Evolutionary conservation across 2,329 filamentous ascomycete species (phyloP).

Genomic region (Purpureocillium takamizusanense): DNA sequence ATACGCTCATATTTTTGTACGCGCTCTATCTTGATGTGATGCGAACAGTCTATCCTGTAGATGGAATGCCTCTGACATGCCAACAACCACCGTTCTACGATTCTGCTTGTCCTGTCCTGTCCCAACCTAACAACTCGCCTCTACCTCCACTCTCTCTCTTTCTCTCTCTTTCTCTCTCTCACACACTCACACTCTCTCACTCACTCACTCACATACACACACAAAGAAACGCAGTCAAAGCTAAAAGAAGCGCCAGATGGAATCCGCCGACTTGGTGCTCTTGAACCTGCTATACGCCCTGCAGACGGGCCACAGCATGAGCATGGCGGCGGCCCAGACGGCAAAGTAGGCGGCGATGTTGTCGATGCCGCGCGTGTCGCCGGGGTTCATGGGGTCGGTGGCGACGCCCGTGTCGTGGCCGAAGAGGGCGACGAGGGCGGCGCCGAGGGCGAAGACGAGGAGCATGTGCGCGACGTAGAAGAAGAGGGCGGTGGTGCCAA

Average conservation of each 20-base stretch:
- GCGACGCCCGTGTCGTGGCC: conserved; percentile 22
- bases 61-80: no score
- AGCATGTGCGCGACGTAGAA: conserved; percentile 33
- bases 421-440: conserved; percentile 16
- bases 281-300: conserved; percentile 34
- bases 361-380: conserved; percentile 22
- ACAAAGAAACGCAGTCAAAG: no score
- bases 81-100: no score
- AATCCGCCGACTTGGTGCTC: conserved; percentile 28
- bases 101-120: no score
- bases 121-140: no score
- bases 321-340: conserved; percentile 24
- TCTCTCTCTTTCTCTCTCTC: no score
- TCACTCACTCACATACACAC: no score
- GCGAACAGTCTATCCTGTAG: no score
- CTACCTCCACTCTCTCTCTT: no score
- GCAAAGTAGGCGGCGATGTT: conserved; percentile 25
- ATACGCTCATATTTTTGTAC: no score
- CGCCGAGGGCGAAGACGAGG: conserved; percentile 18
- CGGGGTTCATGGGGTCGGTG: conserved; percentile 16
- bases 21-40: no score
- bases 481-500: conserved; percentile 36
- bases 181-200: no score
- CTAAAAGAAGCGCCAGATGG: conserved; percentile 37
- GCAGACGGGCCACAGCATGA: conserved; percentile 31